A percentile compares a stretch with the other conserved stretches of the same genome.
phyloP scores from a whole-genome alignment of 2,329 filamentous ascomycete species.

The Apiospora malaysiana region DNA sequence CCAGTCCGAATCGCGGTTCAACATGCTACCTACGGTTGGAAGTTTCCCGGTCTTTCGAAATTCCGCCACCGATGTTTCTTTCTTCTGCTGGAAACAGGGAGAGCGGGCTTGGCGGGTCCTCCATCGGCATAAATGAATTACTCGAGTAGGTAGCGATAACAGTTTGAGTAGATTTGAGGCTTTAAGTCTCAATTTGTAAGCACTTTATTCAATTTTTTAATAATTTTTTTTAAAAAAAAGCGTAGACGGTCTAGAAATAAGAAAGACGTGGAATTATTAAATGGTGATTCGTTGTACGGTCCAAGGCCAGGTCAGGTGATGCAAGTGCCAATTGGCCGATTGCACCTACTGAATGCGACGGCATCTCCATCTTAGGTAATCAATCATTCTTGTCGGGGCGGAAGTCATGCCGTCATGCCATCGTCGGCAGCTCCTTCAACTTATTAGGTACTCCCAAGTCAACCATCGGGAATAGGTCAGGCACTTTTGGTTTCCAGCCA shows the following conservation, averaged over 20 bases:
- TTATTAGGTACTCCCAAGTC: neutral
- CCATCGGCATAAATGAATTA: no score
- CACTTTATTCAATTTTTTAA: no score
- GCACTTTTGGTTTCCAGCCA: neutral
- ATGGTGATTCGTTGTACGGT: neutral
- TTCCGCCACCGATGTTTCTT: neutral
- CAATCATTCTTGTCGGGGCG: neutral
- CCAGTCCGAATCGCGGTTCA: neutral
- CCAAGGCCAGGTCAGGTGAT: neutral
- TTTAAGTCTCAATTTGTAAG: no score
- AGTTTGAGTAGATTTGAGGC: no score
- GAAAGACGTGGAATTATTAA: neutral
- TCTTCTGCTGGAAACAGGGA: no score
- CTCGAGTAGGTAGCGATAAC: no score
- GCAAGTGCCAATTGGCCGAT: neutral
- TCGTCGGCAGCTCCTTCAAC: neutral
- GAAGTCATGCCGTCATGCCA: neutral
- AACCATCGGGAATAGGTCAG: no score
- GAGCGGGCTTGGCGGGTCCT: no score
- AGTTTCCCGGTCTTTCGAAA: constrained; percentile 8
- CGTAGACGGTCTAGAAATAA: no score
- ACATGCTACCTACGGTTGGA: neutral
- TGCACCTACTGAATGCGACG: neutral
- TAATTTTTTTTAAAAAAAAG: no score
- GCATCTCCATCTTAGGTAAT: neutral